These are phyloP conservation scores for Lolium perenne DNA, from an alignment of 176 grass and related monocot genomes.

Conservation along the genomic window DNA sequence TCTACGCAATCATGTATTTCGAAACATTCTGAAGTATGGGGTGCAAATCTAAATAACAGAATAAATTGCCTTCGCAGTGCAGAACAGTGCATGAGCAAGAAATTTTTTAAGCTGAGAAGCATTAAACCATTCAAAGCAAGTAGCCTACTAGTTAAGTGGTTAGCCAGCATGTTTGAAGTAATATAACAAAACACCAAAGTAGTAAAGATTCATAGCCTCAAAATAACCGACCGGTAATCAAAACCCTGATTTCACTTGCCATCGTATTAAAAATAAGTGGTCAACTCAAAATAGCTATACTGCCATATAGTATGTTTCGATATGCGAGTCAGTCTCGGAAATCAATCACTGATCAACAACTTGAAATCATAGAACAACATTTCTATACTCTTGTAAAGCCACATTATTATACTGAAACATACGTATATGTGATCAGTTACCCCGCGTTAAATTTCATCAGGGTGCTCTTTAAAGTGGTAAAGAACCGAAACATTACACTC, in stretches of 20 bases:
- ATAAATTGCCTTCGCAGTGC: background rate
- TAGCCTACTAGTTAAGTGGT: background rate
- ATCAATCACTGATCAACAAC: slow-evolving; percentile 15
- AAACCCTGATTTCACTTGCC: slow-evolving; percentile 5
- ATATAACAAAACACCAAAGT: background rate
- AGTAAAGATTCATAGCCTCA: slow-evolving; percentile 19
- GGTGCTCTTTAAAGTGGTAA: background rate
- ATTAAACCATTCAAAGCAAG: slow-evolving; percentile 17
- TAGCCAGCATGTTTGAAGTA: slow-evolving; percentile 12
- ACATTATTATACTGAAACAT: background rate
- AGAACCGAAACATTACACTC: background rate
- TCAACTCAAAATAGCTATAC: slow-evolving; percentile 21
- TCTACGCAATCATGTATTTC: background rate
- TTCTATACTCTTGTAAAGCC: slow-evolving; percentile 5
- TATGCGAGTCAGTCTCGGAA: background rate
- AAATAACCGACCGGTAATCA: background rate
- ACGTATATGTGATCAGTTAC: background rate
- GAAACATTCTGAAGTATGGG: background rate
- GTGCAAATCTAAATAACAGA: slow-evolving; percentile 14
- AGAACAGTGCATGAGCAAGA: background rate
- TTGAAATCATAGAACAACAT: background rate
- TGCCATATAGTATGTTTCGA: slow-evolving; percentile 19
- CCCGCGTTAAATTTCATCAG: background rate
- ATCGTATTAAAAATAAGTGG: slow-evolving; percentile 24
- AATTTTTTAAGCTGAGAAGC: background rate